A percentile compares a stretch with the other conserved stretches of the same genome.
Evolutionary conservation across 2,329 filamentous ascomycete genomes (phyloP).

Genomic region (Fusarium sp.): DNA sequence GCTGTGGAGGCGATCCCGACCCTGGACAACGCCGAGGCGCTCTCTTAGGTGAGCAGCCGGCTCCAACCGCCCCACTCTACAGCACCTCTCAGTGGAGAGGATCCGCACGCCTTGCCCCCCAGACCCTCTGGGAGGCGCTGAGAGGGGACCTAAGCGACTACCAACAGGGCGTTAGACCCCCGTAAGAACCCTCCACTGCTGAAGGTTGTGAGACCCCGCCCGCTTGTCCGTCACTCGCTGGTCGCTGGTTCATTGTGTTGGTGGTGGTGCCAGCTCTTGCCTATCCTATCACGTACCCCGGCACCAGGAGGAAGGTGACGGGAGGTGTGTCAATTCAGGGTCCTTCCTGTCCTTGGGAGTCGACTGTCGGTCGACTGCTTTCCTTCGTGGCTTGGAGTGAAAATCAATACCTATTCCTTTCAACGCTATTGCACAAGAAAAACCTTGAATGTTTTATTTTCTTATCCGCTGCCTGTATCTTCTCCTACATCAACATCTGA

Average conservation of each 20-base stretch:
- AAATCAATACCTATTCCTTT: slow-evolving; percentile 34
- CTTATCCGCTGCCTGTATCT: neutral
- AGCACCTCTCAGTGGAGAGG: slow-evolving; percentile 6
- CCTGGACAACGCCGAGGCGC: slow-evolving; percentile 14
- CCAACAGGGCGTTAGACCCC: slow-evolving; percentile 20
- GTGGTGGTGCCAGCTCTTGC: slow-evolving; percentile 1
- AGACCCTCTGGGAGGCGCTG: slow-evolving; percentile 16
- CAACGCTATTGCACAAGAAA: slow-evolving; percentile 23
- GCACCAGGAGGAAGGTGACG: slow-evolving; percentile 21
- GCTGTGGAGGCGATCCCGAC: slow-evolving; percentile 37
- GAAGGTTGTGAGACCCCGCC: slow-evolving; percentile 20
- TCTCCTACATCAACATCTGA: slow-evolving; percentile 2
- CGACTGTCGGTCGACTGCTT: slow-evolving; percentile 15
- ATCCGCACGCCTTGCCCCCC: slow-evolving; percentile 10
- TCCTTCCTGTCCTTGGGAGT: slow-evolving; percentile 13
- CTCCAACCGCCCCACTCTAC: slow-evolving; percentile 18
- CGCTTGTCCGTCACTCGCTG: neutral
- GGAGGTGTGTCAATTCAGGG: slow-evolving; percentile 41
- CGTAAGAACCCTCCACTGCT: slow-evolving; percentile 9
- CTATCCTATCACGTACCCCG: neutral
- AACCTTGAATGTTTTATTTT: slow-evolving; percentile 5
- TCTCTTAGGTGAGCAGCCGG: slow-evolving; percentile 6
- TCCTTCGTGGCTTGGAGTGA: slow-evolving; percentile 3
- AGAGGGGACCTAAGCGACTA: slow-evolving; percentile 7
- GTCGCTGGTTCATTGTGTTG: neutral